Conservation (phyloP, 768 basidiomycete genomes). For the Suillus bovinus region DNA sequence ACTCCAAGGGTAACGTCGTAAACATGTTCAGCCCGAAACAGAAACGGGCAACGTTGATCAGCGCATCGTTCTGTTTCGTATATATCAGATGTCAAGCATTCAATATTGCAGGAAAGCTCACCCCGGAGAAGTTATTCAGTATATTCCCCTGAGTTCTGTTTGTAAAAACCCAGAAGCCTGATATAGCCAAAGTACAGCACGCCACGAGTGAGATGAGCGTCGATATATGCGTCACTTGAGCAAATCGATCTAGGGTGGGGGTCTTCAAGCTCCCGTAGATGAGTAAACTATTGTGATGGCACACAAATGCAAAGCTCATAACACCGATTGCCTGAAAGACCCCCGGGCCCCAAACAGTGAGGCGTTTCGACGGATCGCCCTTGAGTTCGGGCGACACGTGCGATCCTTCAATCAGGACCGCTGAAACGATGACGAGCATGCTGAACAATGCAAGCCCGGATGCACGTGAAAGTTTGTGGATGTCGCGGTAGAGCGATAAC, state of each 20-base stretch:
- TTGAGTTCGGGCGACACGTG: conserved; percentile 71
- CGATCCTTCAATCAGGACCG: conserved; percentile 82
- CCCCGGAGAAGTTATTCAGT: conserved; percentile 88
- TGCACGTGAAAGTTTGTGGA: conserved; percentile 93
- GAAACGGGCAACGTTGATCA: conserved; percentile 94
- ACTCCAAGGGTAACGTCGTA: conserved; percentile 92
- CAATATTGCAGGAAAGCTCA: conserved; percentile 30
- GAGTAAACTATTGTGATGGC: conserved; percentile 95
- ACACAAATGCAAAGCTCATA: conserved; percentile 95
- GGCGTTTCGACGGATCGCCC: conserved; percentile 73
- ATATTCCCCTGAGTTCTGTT: conserved; percentile 95
- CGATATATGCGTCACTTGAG: conserved; percentile 89
- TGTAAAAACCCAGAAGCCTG: conserved; percentile 88
- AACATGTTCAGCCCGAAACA: conserved; percentile 98
- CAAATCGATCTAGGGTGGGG: conserved; percentile 93
- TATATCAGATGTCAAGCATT: background rate
- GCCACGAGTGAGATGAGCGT: conserved; percentile 81
- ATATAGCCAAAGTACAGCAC: conserved; percentile 82
- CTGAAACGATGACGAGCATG: conserved; percentile 90
- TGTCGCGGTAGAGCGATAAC: conserved; percentile 93
- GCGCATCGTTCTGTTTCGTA: conserved; percentile 59
- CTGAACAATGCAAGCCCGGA: conserved; percentile 88
- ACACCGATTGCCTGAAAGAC: conserved; percentile 97
- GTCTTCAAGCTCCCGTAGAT: conserved; percentile 94
- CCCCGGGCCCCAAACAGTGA: conserved; percentile 75